Percentiles rank a stretch among this genome's conserved stretches.
Evolutionary conservation across 2,329 filamentous ascomycete genomes (phyloP).

Genomic region (Sporothrix pseudoabietina): DNA sequence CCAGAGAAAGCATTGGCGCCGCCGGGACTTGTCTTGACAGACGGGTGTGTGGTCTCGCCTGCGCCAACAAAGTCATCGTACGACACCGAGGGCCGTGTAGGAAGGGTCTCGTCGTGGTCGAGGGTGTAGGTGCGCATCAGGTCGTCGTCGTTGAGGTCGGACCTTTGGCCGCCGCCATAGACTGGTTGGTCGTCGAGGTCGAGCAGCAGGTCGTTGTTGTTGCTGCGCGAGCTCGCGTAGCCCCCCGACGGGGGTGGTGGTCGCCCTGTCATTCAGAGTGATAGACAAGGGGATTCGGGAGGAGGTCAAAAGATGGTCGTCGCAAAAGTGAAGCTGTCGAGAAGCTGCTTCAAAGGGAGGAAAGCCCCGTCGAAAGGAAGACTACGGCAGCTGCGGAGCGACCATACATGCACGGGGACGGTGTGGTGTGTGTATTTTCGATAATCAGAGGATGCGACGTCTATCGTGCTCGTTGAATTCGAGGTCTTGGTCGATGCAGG

Average conservation of each 20-base stretch:
- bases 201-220: slow-evolving; percentile 68
- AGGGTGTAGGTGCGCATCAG: slow-evolving; percentile 74
- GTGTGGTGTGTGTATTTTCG: neutral
- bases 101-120: slow-evolving; percentile 59
- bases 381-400: slow-evolving; percentile 29
- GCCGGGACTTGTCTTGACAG: slow-evolving; percentile 29
- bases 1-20: slow-evolving; percentile 32
- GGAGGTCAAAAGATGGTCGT: slow-evolving; percentile 36
- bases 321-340: slow-evolving; percentile 29
- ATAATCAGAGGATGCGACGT: neutral
- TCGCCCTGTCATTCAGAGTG: slow-evolving; percentile 62
- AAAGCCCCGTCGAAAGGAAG: slow-evolving; percentile 41
- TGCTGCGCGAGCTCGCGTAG: slow-evolving; percentile 52
- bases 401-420: slow-evolving; percentile 31
- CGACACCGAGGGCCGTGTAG: slow-evolving; percentile 79
- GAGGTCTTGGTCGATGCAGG: slow-evolving; percentile 19
- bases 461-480: neutral
- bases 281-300: neutral
- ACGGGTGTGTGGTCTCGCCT: slow-evolving; percentile 51
- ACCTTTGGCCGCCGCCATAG: slow-evolving; percentile 75
- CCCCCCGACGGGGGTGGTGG: slow-evolving; percentile 54
- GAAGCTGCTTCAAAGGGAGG: slow-evolving; percentile 37
- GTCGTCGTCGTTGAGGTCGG: slow-evolving; percentile 71
- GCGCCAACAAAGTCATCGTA: slow-evolving; percentile 93
- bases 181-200: slow-evolving; percentile 71